Conservation (phyloP, 352 stramenopile species). For the Aphanomyces invadans region DNA sequence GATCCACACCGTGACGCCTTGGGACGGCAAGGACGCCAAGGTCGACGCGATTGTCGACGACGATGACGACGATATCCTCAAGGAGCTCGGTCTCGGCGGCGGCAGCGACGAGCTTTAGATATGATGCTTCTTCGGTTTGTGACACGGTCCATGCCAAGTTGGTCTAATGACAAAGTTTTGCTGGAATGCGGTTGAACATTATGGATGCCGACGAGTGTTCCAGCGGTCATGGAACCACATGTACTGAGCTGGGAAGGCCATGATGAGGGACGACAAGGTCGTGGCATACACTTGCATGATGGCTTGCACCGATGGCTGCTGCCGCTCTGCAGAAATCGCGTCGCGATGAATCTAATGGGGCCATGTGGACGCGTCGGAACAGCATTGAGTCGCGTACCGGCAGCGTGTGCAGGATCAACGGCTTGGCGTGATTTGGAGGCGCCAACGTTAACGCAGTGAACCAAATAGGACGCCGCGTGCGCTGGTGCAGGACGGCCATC, state of each 20-base stretch:
- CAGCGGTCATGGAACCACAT: slow-evolving; percentile 21
- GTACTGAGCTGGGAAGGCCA: background rate
- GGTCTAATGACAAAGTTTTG: background rate
- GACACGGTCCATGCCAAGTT: background rate
- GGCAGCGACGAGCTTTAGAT: slow-evolving; percentile 75
- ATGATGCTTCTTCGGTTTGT: slow-evolving; percentile 9
- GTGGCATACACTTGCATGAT: slow-evolving; percentile 20
- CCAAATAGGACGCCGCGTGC: slow-evolving; percentile 12
- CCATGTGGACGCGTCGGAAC: background rate
- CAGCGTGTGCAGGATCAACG: slow-evolving; percentile 7
- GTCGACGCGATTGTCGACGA: slow-evolving; percentile 66
- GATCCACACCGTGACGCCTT: slow-evolving; percentile 57
- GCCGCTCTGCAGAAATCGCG: background rate
- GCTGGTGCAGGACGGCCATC: slow-evolving; percentile 1
- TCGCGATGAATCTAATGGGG: slow-evolving; percentile 1
- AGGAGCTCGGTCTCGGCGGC: slow-evolving; percentile 48
- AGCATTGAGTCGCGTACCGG: background rate
- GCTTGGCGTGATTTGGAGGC: background rate
- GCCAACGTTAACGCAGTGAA: slow-evolving; percentile 13
- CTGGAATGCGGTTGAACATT: too few relatives aligned
- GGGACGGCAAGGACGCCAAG: slow-evolving; percentile 78
- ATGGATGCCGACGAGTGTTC: background rate
- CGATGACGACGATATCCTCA: slow-evolving; percentile 82
- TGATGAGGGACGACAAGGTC: background rate
- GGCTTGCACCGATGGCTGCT: background rate